These are phyloP conservation scores for Quambalaria eucalypti DNA, from an alignment of 1,284 basidiomycete species.

Conservation along the genomic window DNA sequence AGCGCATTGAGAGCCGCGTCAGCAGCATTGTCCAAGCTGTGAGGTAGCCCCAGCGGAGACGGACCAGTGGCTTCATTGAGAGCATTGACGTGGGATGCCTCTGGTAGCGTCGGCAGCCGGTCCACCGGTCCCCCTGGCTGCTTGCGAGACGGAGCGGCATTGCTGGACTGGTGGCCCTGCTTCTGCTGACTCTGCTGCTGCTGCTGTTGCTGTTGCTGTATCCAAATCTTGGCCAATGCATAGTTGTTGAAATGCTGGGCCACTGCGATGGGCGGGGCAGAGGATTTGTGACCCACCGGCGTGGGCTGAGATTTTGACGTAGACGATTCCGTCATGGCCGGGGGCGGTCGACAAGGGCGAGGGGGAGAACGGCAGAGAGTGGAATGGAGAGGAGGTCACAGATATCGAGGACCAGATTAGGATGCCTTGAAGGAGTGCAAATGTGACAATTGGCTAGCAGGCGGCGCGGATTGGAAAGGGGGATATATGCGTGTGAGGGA, in stretches of 20 bases:
- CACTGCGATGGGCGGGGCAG: not conserved
- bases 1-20: conserved; percentile 29
- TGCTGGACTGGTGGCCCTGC: not conserved
- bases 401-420: too few relatives aligned
- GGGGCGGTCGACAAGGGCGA: too few relatives aligned
- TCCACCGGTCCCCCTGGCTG: not conserved
- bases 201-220: not conserved
- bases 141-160: not conserved
- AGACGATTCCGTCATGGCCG: too few relatives aligned
- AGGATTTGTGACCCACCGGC: not conserved
- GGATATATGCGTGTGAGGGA: too few relatives aligned
- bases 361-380: too few relatives aligned
- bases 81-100: conserved; percentile 40
- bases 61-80: conserved; percentile 29
- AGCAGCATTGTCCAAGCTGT: conserved; percentile 17
- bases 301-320: too few relatives aligned
- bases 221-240: not conserved
- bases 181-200: not conserved
- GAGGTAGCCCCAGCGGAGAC: conserved; percentile 18
- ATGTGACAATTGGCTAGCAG: too few relatives aligned
- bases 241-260: not conserved
- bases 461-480: too few relatives aligned
- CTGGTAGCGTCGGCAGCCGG: conserved; percentile 19
- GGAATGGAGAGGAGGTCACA: too few relatives aligned
- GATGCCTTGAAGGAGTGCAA: too few relatives aligned